Evolutionary conservation across 768 basidiomycete genomes (phyloP).

Genomic region (Pisolithus marmoratus): DNA sequence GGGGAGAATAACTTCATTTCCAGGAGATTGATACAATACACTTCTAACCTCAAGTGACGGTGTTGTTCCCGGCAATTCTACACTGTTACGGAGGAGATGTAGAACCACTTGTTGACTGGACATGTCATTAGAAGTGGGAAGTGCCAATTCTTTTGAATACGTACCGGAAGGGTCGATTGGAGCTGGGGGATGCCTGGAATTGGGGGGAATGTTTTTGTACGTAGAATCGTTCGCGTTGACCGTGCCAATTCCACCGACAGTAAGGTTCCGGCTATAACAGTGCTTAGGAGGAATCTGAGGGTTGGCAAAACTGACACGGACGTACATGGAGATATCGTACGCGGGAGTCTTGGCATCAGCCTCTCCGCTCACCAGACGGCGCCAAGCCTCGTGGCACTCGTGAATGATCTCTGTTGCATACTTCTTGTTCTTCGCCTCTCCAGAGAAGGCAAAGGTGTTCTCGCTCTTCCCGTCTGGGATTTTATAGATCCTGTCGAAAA

Average conservation of each 20-base stretch:
- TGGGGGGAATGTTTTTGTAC: slow-evolving; percentile 65
- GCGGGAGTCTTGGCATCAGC: slow-evolving; percentile 61
- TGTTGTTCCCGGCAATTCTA: slow-evolving; percentile 25
- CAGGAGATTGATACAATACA: too few relatives aligned
- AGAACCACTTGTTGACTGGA: slow-evolving; percentile 88
- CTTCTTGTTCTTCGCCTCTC: slow-evolving; percentile 99
- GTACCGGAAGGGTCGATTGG: slow-evolving; percentile 87
- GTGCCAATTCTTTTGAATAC: slow-evolving; percentile 18
- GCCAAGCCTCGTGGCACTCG: slow-evolving; percentile 99
- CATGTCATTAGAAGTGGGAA: slow-evolving; percentile 9
- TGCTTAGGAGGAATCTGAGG: background rate
- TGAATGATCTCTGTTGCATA: slow-evolving; percentile 99
- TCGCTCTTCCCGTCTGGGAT: slow-evolving; percentile 95
- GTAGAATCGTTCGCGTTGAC: slow-evolving; percentile 53
- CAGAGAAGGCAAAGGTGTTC: slow-evolving; percentile 98
- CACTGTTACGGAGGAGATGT: slow-evolving; percentile 85
- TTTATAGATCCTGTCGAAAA: slow-evolving; percentile 74
- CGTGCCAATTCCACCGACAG: slow-evolving; percentile 64
- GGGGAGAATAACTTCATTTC: background rate
- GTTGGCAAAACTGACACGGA: slow-evolving; percentile 6
- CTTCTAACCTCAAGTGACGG: background rate
- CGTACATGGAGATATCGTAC: slow-evolving; percentile 85
- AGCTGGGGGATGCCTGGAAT: slow-evolving; percentile 79
- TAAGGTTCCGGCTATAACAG: slow-evolving; percentile 67
- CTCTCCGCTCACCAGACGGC: slow-evolving; percentile 82